Evolutionary conservation across 2,329 filamentous ascomycete genomes (phyloP).

Genomic region (Pseudomassariella vexata): DNA sequence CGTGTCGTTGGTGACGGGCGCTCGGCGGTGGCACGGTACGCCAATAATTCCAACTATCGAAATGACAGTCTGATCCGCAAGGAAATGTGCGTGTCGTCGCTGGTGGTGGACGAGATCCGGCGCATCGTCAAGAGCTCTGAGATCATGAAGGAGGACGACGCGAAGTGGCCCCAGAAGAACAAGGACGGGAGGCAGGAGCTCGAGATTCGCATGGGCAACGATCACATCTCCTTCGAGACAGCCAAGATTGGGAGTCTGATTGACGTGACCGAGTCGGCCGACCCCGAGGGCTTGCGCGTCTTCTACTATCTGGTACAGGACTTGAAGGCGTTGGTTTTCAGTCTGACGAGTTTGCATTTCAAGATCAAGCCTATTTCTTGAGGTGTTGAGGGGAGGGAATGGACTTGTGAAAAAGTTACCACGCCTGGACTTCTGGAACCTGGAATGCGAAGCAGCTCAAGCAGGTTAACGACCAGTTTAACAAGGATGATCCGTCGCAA

Average conservation of each 20-base stretch:
- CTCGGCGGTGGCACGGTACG: conserved; percentile 91
- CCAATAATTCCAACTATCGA: conserved; percentile 98
- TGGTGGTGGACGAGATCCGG: conserved; percentile 90
- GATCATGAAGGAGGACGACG: conserved; percentile 98
- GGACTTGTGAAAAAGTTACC: too few species aligned
- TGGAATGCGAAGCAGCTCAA: too few species aligned
- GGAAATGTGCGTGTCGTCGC: conserved; percentile 97
- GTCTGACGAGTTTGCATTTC: conserved; percentile 92
- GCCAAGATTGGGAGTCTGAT: conserved; percentile 97
- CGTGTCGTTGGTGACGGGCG: conserved; percentile 86
- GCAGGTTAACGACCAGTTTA: too few species aligned
- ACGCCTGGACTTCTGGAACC: too few species aligned
- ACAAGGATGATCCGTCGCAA: not conserved
- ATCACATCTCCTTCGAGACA: conserved; percentile 98
- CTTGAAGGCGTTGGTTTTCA: conserved; percentile 93
- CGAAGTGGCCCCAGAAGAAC: conserved; percentile 98
- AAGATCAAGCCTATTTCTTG: conserved; percentile 77
- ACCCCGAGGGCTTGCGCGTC: conserved; percentile 90
- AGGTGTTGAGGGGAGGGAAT: too few species aligned
- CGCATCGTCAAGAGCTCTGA: conserved; percentile 96
- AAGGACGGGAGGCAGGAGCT: conserved; percentile 96
- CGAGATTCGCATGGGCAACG: conserved; percentile 87
- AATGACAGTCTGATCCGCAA: conserved; percentile 98
- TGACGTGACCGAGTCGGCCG: conserved; percentile 91
- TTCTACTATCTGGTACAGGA: conserved; percentile 99